Evolutionary conservation across 2,329 filamentous ascomycete species (phyloP).

Genomic region (Fusarium euwallaceae): DNA sequence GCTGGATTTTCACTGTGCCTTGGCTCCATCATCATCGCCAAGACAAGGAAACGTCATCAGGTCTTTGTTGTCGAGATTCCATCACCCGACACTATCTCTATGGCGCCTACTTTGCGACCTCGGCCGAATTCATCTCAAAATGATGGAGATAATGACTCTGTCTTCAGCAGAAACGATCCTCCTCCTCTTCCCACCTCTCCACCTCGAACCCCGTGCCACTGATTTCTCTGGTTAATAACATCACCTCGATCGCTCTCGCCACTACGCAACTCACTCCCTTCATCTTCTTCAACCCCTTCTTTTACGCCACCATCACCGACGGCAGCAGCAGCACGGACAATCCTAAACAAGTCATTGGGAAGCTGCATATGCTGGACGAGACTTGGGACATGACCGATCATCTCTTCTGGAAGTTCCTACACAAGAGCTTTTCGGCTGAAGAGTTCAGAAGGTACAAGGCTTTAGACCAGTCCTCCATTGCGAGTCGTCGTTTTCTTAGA

Average conservation of each 20-base stretch:
- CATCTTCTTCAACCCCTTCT: slow-evolving; percentile 5
- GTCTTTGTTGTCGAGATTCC: background rate
- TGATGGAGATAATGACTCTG: background rate
- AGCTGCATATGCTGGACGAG: background rate
- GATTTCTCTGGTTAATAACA: background rate
- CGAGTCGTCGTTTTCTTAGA: background rate
- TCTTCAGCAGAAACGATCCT: background rate
- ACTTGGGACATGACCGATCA: background rate
- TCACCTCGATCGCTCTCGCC: background rate
- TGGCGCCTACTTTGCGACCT: background rate
- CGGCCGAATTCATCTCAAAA: background rate
- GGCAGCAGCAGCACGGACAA: background rate
- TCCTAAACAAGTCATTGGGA: background rate
- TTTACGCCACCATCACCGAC: background rate
- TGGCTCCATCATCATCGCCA: background rate
- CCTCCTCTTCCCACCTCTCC: too few species aligned
- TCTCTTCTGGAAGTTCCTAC: background rate
- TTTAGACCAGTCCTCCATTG: background rate
- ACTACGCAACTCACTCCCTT: background rate
- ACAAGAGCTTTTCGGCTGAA: background rate
- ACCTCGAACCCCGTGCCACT: background rate
- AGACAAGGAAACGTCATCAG: background rate
- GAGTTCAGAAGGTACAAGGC: background rate
- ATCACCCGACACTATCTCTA: background rate
- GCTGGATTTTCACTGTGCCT: background rate